Evolutionary conservation across 2,329 filamentous ascomycete species (phyloP).

Genomic region (Alternaria sp.): DNA sequence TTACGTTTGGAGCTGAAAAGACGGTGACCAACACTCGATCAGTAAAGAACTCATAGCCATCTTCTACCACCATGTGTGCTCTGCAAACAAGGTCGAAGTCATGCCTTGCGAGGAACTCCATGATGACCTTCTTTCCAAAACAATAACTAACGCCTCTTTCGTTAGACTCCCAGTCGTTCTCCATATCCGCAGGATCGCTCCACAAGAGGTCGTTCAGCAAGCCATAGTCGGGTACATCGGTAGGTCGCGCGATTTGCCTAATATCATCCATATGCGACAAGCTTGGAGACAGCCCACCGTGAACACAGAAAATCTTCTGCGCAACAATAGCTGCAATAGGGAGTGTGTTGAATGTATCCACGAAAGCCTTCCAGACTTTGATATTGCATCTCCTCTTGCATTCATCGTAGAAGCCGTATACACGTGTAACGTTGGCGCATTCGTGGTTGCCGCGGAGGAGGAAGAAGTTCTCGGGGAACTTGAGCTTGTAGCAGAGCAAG

Average conservation of each 20-base stretch:
- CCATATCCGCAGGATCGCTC: constrained; percentile 98
- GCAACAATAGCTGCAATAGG: constrained; percentile 97
- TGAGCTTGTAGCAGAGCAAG: constrained; percentile 94
- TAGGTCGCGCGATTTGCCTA: constrained; percentile 90
- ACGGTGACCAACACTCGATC: constrained; percentile 95
- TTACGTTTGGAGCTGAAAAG: constrained; percentile 95
- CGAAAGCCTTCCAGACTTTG: constrained; percentile 97
- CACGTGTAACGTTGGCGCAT: constrained; percentile 92
- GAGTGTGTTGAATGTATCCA: constrained; percentile 94
- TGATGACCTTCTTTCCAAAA: constrained; percentile 97
- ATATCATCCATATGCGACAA: constrained; percentile 98
- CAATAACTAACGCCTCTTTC: constrained; percentile 97
- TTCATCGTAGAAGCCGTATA: constrained; percentile 98
- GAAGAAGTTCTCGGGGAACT: constrained; percentile 98
- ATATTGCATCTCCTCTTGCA: constrained; percentile 96
- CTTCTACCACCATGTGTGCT: constrained; percentile 98
- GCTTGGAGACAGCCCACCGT: constrained; percentile 90
- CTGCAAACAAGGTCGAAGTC: constrained; percentile 98
- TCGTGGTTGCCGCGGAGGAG: constrained; percentile 93
- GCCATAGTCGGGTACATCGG: constrained; percentile 96
- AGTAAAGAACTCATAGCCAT: constrained; percentile 98
- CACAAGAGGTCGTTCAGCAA: constrained; percentile 93
- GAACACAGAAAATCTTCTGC: constrained; percentile 96
- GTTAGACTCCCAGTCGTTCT: constrained; percentile 96
- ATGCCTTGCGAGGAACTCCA: constrained; percentile 90